Conservation (phyloP, 345 rosid genomes). For the Excoecaria agallocha region DNA sequence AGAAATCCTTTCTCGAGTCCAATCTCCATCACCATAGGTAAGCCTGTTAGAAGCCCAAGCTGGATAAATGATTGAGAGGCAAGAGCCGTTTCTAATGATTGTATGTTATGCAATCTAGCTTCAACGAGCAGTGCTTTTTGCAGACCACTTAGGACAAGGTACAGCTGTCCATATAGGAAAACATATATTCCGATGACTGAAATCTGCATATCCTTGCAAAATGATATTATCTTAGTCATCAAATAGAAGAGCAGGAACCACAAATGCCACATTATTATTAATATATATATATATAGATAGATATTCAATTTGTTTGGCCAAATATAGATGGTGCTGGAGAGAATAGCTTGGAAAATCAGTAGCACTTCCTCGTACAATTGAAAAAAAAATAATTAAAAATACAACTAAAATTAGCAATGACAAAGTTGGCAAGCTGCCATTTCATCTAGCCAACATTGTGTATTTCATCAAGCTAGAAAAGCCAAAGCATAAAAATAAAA, state of each 20-base stretch:
- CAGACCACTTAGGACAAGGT: slow-evolving; percentile 92
- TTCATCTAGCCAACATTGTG: neutral
- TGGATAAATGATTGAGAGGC: slow-evolving; percentile 97
- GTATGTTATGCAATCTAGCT: slow-evolving; percentile 74
- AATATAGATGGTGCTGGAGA: neutral
- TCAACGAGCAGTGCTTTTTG: slow-evolving; percentile 62
- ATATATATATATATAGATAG: neutral
- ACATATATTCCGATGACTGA: slow-evolving; percentile 79
- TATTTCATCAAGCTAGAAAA: neutral
- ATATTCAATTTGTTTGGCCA: neutral
- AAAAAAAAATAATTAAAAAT: neutral
- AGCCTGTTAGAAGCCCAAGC: slow-evolving; percentile 91
- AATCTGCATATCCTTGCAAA: slow-evolving; percentile 43
- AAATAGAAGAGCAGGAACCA: neutral
- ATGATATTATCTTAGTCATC: neutral
- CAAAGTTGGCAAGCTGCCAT: neutral
- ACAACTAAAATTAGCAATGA: neutral
- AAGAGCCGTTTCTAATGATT: slow-evolving; percentile 89
- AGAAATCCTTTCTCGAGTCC: slow-evolving; percentile 96
- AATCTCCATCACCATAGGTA: slow-evolving; percentile 98
- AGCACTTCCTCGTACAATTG: neutral
- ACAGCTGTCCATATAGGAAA: slow-evolving; percentile 90
- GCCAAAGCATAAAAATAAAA: neutral
- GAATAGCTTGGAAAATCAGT: neutral
- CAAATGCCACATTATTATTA: neutral